These are phyloP conservation scores for Chimonanthus salicifolius DNA, from an alignment of 164 flowering plant species.

Conservation along the genomic window DNA sequence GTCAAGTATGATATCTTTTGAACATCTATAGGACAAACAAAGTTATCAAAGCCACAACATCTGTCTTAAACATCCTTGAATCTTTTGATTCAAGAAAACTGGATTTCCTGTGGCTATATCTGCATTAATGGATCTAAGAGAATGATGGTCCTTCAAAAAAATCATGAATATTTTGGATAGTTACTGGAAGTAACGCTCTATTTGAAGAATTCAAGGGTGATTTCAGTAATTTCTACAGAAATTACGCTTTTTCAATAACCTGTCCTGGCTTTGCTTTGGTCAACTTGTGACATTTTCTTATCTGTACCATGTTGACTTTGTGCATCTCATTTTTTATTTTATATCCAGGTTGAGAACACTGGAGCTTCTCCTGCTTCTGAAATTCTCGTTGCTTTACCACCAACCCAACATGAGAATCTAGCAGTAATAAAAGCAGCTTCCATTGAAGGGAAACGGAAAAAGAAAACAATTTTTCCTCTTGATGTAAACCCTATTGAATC, in stretches of 20 bases:
- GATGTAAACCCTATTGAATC: constrained; percentile 54
- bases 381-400: constrained; percentile 78
- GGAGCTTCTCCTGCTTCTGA: constrained; percentile 66
- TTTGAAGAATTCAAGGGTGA: background rate
- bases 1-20: background rate
- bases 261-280: background rate
- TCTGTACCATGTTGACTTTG: background rate
- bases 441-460: constrained; percentile 65
- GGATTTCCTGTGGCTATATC: background rate
- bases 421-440: constrained; percentile 59
- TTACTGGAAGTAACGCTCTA: background rate
- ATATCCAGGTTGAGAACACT: constrained; percentile 65
- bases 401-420: constrained; percentile 55
- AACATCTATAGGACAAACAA: background rate
- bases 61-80: background rate
- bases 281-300: background rate
- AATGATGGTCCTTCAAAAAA: background rate
- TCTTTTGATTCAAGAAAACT: background rate
- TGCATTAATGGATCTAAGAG: background rate
- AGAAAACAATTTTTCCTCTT: constrained; percentile 58
- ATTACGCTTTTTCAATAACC: background rate
- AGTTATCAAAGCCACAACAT: background rate
- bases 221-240: background rate
- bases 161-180: background rate
- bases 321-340: background rate